Evolutionary conservation across 2,329 filamentous ascomycete species (phyloP).

Genomic region (Sclerotinia glacialis): DNA sequence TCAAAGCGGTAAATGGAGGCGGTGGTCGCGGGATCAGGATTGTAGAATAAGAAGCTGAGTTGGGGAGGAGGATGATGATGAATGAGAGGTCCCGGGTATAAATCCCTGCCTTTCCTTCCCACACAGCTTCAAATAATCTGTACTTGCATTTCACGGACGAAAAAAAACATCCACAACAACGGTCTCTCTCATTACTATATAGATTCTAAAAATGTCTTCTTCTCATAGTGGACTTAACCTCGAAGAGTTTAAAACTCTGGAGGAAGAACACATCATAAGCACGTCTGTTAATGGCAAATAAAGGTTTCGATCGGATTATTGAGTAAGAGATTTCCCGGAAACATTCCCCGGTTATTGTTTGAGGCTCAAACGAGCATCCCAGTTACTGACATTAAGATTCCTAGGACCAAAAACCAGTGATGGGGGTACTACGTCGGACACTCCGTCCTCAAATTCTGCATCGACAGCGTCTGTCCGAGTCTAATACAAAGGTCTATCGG

Average conservation of each 20-base stretch:
- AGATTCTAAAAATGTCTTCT: background rate
- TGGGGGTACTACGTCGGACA: too few species aligned
- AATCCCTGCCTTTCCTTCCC: background rate
- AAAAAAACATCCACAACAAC: background rate
- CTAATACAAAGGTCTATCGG: background rate
- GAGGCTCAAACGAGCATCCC: background rate
- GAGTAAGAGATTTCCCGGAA: background rate
- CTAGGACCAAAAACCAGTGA: background rate
- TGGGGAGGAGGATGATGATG: too few species aligned
- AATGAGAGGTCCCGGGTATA: too few species aligned
- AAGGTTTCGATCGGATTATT: background rate
- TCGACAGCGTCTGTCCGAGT: background rate
- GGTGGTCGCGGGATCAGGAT: constrained; percentile 64
- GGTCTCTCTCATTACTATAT: background rate
- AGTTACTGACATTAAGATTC: background rate
- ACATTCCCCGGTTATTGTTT: background rate
- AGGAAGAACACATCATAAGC: background rate
- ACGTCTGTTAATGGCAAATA: background rate
- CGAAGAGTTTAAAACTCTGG: background rate
- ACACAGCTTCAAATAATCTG: background rate
- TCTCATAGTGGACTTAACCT: background rate
- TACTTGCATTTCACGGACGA: background rate
- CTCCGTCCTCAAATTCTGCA: background rate
- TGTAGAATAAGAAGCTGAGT: constrained; percentile 49
- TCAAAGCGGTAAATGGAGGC: constrained; percentile 61